Evolutionary conservation across 2,329 filamentous ascomycete species (phyloP).

Genomic region (Fusarium multiceps): DNA sequence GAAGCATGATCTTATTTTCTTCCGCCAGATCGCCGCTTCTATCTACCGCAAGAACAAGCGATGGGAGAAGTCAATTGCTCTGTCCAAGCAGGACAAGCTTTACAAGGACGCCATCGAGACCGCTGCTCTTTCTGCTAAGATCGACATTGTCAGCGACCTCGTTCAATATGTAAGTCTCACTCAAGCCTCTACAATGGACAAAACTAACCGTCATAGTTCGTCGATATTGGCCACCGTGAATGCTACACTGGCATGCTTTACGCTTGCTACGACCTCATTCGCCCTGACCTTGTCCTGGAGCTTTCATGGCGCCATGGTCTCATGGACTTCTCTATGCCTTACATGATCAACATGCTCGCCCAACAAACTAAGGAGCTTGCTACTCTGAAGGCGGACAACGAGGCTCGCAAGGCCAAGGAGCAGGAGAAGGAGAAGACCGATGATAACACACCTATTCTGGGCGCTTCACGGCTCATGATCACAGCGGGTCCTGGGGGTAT

Average conservation of each 20-base stretch:
- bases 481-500: constrained; percentile 81
- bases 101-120: constrained; percentile 99
- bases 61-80: constrained; percentile 98
- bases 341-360: constrained; percentile 98
- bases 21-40: constrained; percentile 96
- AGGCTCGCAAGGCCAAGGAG: constrained; percentile 86
- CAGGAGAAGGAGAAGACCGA: constrained; percentile 82
- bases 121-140: constrained; percentile 88
- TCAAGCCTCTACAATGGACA: neutral
- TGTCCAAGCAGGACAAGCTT: constrained; percentile 99
- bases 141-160: constrained; percentile 93
- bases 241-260: constrained; percentile 99
- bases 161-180: constrained; percentile 87
- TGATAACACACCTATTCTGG: constrained; percentile 92
- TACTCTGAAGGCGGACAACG: constrained; percentile 91
- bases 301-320: constrained; percentile 97
- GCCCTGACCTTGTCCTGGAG: constrained; percentile 91
- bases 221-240: constrained; percentile 98
- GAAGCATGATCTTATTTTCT: constrained; percentile 98
- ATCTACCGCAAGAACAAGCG: constrained; percentile 99
- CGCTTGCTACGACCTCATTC: constrained; percentile 96
- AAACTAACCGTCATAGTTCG: constrained; percentile 74
- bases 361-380: constrained; percentile 91
- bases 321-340: constrained; percentile 98
- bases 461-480: constrained; percentile 90